A percentile compares a stretch with the other conserved stretches of the same genome.
Evolutionary conservation across 805 yeast species (phyloP).

Genomic region (Monosporozyma aerobia): DNA sequence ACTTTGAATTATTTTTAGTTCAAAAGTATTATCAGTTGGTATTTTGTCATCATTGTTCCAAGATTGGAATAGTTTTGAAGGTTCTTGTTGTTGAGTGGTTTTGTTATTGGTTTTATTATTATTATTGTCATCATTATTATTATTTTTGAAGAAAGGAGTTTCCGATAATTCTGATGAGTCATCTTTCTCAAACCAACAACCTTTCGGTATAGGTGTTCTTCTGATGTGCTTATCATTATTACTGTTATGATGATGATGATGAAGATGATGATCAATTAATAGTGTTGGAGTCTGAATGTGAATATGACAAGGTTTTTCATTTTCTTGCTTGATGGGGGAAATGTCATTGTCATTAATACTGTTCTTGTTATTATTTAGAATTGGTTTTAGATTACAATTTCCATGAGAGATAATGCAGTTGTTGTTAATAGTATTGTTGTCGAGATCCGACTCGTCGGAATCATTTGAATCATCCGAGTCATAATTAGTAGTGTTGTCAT

Average conservation of each 20-base stretch:
- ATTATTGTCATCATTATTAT: not conserved
- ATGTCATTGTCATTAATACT: not conserved
- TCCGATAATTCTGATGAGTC: not conserved
- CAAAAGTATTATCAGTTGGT: conserved; percentile 6
- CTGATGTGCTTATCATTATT: conserved; percentile 4
- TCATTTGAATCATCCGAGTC: conserved; percentile 7
- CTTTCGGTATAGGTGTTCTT: conserved; percentile 10
- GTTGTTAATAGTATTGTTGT: not conserved
- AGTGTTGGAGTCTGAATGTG: conserved; percentile 7
- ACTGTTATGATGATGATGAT: conserved; percentile 3
- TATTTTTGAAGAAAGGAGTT: not conserved
- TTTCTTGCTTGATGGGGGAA: not conserved
- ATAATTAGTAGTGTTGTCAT: conserved; percentile 5
- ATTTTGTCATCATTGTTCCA: not conserved
- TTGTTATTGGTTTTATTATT: not conserved
- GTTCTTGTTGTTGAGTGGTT: not conserved
- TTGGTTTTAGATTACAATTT: conserved; percentile 1
- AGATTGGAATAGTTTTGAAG: not conserved
- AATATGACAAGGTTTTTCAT: conserved; percentile 3
- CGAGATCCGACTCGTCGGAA: conserved; percentile 2
- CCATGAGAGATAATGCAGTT: not conserved
- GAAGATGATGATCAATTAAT: not conserved
- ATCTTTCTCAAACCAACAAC: not conserved
- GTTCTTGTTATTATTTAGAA: not conserved
- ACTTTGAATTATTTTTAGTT: conserved; percentile 19